Evolutionary conservation across 2,329 filamentous ascomycete genomes (phyloP).

Genomic region (Fusarium gaditjirri): DNA sequence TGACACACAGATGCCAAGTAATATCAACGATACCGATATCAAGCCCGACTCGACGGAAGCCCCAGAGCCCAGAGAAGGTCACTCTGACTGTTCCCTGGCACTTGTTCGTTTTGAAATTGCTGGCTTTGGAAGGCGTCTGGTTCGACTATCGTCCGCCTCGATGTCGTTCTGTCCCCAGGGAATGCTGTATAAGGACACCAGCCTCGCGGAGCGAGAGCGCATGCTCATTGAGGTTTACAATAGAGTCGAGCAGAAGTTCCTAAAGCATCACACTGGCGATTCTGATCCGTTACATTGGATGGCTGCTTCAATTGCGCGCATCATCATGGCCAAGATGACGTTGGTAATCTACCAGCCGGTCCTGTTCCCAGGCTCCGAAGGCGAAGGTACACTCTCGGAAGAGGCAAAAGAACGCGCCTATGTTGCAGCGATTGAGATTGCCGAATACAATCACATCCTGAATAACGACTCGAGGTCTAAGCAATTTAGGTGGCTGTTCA

Average conservation of each 20-base stretch:
- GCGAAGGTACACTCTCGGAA: slow-evolving; percentile 64
- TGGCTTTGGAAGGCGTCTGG: slow-evolving; percentile 50
- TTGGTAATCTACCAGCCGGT: slow-evolving; percentile 80
- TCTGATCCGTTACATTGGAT: slow-evolving; percentile 72
- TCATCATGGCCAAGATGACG: slow-evolving; percentile 83
- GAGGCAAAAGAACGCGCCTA: slow-evolving; percentile 76
- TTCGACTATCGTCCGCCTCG: slow-evolving; percentile 49
- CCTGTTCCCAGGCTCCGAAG: slow-evolving; percentile 68
- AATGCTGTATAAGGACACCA: slow-evolving; percentile 37
- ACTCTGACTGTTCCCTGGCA: slow-evolving; percentile 62
- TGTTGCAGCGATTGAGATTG: slow-evolving; percentile 76
- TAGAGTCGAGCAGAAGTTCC: slow-evolving; percentile 65
- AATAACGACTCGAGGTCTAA: slow-evolving; percentile 65
- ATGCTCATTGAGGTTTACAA: slow-evolving; percentile 64
- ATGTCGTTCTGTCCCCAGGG: slow-evolving; percentile 46
- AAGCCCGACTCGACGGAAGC: slow-evolving; percentile 58
- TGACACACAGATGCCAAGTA: slow-evolving; percentile 61
- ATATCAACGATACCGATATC: slow-evolving; percentile 62
- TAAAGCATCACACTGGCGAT: slow-evolving; percentile 61
- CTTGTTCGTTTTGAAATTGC: slow-evolving; percentile 65
- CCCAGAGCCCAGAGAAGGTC: slow-evolving; percentile 60
- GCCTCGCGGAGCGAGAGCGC: slow-evolving; percentile 52
- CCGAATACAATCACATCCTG: slow-evolving; percentile 74
- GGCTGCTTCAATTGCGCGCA: slow-evolving; percentile 72
- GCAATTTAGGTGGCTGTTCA: slow-evolving; percentile 61